Evolutionary conservation across 1,284 basidiomycete genomes (phyloP).

Genomic region (Apiotrichum domesticum): DNA sequence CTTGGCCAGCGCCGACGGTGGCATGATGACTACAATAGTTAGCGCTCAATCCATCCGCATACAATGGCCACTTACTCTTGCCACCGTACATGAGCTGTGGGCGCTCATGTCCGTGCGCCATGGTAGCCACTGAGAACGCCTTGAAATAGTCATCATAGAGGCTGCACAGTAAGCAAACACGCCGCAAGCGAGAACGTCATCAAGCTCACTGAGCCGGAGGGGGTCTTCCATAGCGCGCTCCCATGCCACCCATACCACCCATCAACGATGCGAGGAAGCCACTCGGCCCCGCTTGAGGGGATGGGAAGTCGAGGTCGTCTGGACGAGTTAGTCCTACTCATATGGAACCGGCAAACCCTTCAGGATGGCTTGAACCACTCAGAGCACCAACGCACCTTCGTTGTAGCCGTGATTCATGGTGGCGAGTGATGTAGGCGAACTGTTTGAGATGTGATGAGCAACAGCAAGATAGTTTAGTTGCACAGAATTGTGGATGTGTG

Average conservation of each 20-base stretch:
- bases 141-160: conserved; percentile 48
- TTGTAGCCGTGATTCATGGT: conserved; percentile 46
- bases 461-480: too few species aligned
- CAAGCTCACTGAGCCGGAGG: conserved; percentile 24
- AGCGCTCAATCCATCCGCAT: too few species aligned
- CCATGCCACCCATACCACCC: conserved; percentile 21
- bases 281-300: conserved; percentile 19
- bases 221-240: conserved; percentile 11
- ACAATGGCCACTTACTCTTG: conserved; percentile 67
- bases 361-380: too few species aligned
- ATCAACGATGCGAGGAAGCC: conserved; percentile 31
- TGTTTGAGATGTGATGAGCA: too few species aligned
- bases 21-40: conserved; percentile 79
- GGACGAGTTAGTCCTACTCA: too few species aligned
- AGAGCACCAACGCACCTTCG: conserved; percentile 22
- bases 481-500: neutral
- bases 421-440: neutral
- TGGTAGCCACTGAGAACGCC: conserved; percentile 47
- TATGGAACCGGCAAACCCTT: too few species aligned
- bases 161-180: conserved; percentile 10
- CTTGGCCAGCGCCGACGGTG: conserved; percentile 84
- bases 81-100: conserved; percentile 63
- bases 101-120: conserved; percentile 41
- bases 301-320: conserved; percentile 18
- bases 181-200: too few species aligned